Percentiles rank a stretch among this genome's conserved stretches.
Evolutionary conservation across 1,284 basidiomycete genomes (phyloP).

Genomic region (Gymnopus androsaceus): DNA sequence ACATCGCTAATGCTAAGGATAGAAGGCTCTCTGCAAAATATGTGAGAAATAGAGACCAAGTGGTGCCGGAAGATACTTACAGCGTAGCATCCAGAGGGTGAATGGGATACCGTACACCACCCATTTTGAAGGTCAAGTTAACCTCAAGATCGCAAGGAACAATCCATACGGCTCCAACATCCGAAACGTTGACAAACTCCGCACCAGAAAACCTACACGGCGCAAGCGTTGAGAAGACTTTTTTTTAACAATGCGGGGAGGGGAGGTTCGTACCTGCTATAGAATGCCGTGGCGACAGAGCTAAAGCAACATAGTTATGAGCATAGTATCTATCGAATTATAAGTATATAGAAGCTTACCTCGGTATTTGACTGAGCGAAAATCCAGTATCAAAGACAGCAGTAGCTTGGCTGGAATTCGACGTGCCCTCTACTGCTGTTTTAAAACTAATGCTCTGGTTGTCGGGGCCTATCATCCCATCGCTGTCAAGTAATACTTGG

Average conservation of each 20-base stretch:
- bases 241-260: too few relatives aligned
- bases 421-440: constrained; percentile 43
- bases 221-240: too few relatives aligned
- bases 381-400: constrained; percentile 72
- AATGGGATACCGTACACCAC: constrained; percentile 52
- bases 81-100: constrained; percentile 63
- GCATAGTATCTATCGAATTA: neutral
- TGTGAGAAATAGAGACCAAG: neutral
- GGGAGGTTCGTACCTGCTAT: too few relatives aligned
- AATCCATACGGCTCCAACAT: constrained; percentile 53
- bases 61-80: constrained; percentile 21
- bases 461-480: constrained; percentile 54
- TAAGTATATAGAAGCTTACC: constrained; percentile 41
- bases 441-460: constrained; percentile 45
- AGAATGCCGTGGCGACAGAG: constrained; percentile 56
- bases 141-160: constrained; percentile 62
- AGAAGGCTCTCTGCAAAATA: constrained; percentile 31
- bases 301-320: constrained; percentile 31
- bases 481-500: constrained; percentile 49
- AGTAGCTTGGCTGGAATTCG: constrained; percentile 46
- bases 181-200: constrained; percentile 43
- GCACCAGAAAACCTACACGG: constrained; percentile 54
- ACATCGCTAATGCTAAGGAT: constrained; percentile 33
- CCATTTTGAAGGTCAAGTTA: constrained; percentile 62
- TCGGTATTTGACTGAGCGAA: constrained; percentile 63